Evolutionary conservation across 495 filamentous ascomycete species (phyloP), one percentile per base, ranked within the genome.

Genomic region (Xylaria cubensis): DNA sequence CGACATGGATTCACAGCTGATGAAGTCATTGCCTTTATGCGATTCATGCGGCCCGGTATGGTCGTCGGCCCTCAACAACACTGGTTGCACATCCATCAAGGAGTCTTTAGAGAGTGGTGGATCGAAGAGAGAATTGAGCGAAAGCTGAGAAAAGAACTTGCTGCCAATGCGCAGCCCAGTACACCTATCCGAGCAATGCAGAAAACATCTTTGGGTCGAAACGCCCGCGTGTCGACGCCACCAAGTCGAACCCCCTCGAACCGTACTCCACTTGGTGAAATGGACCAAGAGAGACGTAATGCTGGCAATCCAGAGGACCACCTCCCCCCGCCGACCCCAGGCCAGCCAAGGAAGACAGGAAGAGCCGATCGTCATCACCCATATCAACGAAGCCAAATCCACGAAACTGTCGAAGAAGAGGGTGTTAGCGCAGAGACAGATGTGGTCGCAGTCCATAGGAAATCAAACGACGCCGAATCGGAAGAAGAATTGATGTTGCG

Each of bases 31-130:
- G 93, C 96, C 6, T 99, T 93, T 82, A 98, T 99, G 96, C 90
- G 96, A 71, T 99, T 99, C 83, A 99, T 98, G 96, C 90, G 96
- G 44, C 96, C 96, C 0, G 96, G 96, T 26, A 99, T 99, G 96
- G 96, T 99, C 2, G 96, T 99, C 42, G 96, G 96, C 0, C 96
- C 96, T n/a, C 96, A 99, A 77, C 96, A 99, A 81, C 96, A 99
- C 80, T 99, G 96, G 96, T 87, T 99, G 21, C 96, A 98, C 79
- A 90, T 98, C 69, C 97, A 99, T 84, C 96, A 99, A 83, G 92
- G 92, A 15, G 88, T 91, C 26, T 99, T 99, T 90, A 91, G 96
- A 15, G 94, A 98, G 77, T 99, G 96, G 96, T 99, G 94, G 94
- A 90, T 92, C 64, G 95, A 97, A 80, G 96, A 98, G 82, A 88